Conservation (phyloP, 257 asterid genomes). For the Rauvolfia tetraphylla region DNA sequence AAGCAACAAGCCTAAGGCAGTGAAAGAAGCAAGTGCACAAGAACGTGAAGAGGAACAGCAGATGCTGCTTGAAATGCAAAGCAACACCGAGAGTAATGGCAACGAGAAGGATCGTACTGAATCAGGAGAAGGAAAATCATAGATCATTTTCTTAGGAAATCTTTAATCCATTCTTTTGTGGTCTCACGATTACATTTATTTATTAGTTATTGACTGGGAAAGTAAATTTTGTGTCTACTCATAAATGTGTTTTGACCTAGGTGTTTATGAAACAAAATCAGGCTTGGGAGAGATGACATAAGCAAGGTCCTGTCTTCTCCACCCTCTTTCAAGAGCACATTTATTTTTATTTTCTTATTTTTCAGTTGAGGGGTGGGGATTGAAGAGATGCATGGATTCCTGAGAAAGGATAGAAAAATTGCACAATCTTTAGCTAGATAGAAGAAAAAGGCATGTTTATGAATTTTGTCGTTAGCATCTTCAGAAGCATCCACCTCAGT, state of each 20-base stretch:
- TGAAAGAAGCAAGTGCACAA: slow-evolving; percentile 35
- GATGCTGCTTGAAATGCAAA: slow-evolving; percentile 75
- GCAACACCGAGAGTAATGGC: slow-evolving; percentile 30
- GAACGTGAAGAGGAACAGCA: slow-evolving; percentile 62
- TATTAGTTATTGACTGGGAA: neutral
- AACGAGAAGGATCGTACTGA: slow-evolving; percentile 33
- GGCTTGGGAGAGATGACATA: neutral
- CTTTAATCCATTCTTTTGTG: slow-evolving; percentile 1
- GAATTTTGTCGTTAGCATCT: neutral
- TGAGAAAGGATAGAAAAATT: neutral
- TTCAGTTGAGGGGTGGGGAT: too few relatives aligned
- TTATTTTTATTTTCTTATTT: too few relatives aligned
- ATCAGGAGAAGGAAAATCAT: slow-evolving; percentile 45
- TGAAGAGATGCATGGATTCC: neutral
- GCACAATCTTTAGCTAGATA: neutral
- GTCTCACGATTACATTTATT: neutral
- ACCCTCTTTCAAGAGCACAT: neutral
- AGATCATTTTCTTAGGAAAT: slow-evolving; percentile 20
- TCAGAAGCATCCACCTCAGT: neutral
- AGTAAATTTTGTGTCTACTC: neutral
- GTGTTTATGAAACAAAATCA: neutral
- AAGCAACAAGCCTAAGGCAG: slow-evolving; percentile 48
- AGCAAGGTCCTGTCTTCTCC: neutral
- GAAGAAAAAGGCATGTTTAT: neutral
- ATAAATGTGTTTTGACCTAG: neutral